These are phyloP conservation scores for Oropetium thomaeum DNA, from an alignment of 176 grass and related monocot genomes.

Conservation along the genomic window DNA sequence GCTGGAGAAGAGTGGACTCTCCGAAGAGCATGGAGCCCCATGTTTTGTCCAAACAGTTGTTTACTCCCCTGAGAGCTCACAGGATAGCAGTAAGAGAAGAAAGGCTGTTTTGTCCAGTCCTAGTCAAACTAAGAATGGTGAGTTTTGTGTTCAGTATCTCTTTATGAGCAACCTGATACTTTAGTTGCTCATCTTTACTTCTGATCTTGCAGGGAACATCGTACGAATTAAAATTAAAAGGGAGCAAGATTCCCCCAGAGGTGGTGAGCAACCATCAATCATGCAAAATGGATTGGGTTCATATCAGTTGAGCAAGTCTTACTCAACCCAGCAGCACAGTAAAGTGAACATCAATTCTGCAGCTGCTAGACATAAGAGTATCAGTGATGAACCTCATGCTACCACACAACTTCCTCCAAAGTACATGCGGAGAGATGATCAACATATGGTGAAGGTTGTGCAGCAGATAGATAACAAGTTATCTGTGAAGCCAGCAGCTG, in stretches of 20 bases:
- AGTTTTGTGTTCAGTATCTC: background rate
- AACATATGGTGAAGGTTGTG: background rate
- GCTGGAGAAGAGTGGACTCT: conserved; percentile 58
- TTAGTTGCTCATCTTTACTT: background rate
- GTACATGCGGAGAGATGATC: background rate
- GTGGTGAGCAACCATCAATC: background rate
- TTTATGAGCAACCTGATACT: background rate
- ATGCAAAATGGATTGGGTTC: conserved; percentile 4
- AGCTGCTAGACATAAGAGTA: background rate
- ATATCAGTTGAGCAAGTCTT: conserved; percentile 13
- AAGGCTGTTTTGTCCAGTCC: conserved; percentile 41
- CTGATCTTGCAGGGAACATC: conserved; percentile 24
- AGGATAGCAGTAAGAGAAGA: conserved; percentile 69
- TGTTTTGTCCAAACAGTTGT: conserved; percentile 17
- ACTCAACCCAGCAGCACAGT: background rate
- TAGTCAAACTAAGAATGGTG: conserved; percentile 45
- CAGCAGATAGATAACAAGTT: background rate
- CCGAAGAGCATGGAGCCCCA: conserved; percentile 62
- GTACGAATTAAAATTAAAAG: conserved; percentile 42
- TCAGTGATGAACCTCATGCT: background rate
- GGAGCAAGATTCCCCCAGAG: conserved; percentile 5
- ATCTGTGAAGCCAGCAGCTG: background rate
- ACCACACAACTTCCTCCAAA: background rate
- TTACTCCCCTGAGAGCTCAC: conserved; percentile 61
- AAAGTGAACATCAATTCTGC: background rate